phyloP scores from a whole-genome alignment of 495 filamentous ascomycete species.

The Rhizodiscina lignyota region DNA sequence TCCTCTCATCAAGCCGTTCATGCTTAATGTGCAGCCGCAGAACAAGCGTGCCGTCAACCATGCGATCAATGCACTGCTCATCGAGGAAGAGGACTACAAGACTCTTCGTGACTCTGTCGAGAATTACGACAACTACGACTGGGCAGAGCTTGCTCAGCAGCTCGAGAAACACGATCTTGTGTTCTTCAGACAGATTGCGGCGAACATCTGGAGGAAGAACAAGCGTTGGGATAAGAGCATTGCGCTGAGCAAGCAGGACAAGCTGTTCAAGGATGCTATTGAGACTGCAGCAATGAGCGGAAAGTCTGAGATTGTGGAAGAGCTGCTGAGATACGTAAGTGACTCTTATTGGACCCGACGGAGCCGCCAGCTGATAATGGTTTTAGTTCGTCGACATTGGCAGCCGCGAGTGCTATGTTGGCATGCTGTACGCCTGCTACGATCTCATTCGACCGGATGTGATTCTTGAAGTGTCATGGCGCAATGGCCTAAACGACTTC shows the following conservation, averaged over 20 bases:
- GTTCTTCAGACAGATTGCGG: conserved; percentile 98
- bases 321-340: conserved; percentile 91
- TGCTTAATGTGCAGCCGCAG: conserved; percentile 88
- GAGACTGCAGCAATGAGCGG: conserved; percentile 94
- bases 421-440: conserved; percentile 98
- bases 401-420: conserved; percentile 96
- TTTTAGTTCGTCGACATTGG: conserved; percentile 95
- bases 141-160: conserved; percentile 83
- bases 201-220: conserved; percentile 98
- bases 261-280: conserved; percentile 98
- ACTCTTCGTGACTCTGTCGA: conserved; percentile 93
- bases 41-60: conserved; percentile 98
- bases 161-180: conserved; percentile 93
- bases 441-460: conserved; percentile 85
- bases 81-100: conserved; percentile 99
- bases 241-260: conserved; percentile 94
- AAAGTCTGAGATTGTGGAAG: conserved; percentile 85
- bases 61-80: conserved; percentile 94
- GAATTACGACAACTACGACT: conserved; percentile 98
- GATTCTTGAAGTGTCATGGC: conserved; percentile 95
- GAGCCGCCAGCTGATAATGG: conserved; percentile 8
- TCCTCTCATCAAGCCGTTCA: conserved; percentile 96
- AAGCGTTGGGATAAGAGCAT: conserved; percentile 99
- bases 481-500: conserved; percentile 85
- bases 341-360: conserved; percentile 5